Evolutionary conservation across 768 basidiomycete genomes (phyloP).

Genomic region (Agaricus subrufescens): DNA sequence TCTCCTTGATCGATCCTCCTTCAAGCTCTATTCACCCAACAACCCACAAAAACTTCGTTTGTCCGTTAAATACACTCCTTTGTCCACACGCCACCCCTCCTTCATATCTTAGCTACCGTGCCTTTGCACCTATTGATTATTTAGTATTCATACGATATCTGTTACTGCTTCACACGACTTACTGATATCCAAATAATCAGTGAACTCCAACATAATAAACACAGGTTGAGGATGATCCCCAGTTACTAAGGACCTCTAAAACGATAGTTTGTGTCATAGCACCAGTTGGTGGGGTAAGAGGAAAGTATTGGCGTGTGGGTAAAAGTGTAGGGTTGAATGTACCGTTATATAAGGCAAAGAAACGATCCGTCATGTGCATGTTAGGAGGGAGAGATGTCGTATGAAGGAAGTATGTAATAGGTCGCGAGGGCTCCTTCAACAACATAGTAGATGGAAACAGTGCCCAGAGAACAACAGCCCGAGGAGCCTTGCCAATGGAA

Average conservation of each 20-base stretch:
- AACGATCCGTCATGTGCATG: neutral
- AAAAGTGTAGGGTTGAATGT: neutral
- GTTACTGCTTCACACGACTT: no score
- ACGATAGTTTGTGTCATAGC: neutral
- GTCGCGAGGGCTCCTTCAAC: neutral
- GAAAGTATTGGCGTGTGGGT: neutral
- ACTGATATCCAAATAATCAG: neutral
- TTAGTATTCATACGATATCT: no score
- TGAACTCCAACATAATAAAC: neutral
- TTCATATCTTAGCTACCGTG: no score
- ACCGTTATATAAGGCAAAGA: neutral
- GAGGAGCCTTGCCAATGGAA: neutral
- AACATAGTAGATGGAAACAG: neutral
- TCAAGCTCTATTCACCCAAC: no score
- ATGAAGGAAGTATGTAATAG: neutral
- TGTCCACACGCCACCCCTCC: no score
- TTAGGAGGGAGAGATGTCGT: neutral
- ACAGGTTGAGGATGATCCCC: neutral
- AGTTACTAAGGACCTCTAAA: neutral
- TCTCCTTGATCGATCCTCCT: no score
- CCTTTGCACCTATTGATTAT: no score
- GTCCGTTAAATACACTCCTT: no score
- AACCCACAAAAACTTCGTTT: no score
- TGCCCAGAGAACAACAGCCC: neutral
- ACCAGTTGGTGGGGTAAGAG: neutral